These are phyloP conservation scores for Ceratobasidium sp. DNA, from an alignment of 1,284 basidiomycete genomes.

Conservation along the genomic window DNA sequence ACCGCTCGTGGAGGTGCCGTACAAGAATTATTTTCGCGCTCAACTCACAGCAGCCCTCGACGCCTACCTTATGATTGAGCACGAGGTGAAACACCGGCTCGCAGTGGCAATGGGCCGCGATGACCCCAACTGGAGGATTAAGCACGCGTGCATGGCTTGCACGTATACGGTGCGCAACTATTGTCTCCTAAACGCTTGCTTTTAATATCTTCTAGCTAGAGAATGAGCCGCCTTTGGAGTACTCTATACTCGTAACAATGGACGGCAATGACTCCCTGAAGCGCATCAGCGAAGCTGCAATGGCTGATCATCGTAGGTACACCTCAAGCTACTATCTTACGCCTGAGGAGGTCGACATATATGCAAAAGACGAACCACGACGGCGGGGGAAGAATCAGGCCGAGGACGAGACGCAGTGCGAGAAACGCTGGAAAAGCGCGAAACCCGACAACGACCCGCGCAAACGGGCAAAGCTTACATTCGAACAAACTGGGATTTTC, in stretches of 20 bases:
- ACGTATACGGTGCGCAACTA: slow-evolving; percentile 47
- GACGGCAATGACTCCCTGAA: slow-evolving; percentile 52
- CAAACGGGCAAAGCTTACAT: slow-evolving; percentile 33
- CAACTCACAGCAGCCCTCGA: slow-evolving; percentile 50
- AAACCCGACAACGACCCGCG: slow-evolving; percentile 52
- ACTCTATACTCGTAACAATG: slow-evolving; percentile 46
- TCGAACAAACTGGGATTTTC: slow-evolving; percentile 55
- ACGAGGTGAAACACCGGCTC: slow-evolving; percentile 45
- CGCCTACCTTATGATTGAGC: slow-evolving; percentile 47
- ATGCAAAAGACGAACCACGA: slow-evolving; percentile 48
- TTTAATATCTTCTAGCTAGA: slow-evolving; percentile 45
- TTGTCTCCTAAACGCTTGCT: background rate
- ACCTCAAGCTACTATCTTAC: slow-evolving; percentile 50
- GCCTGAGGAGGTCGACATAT: slow-evolving; percentile 48
- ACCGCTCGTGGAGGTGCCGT: slow-evolving; percentile 46
- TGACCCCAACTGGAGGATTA: slow-evolving; percentile 47
- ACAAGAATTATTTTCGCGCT: slow-evolving; percentile 45
- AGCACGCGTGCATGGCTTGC: slow-evolving; percentile 50
- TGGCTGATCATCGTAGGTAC: slow-evolving; percentile 47
- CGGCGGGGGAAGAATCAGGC: background rate
- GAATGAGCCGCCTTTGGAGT: slow-evolving; percentile 47
- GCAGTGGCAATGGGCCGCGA: slow-evolving; percentile 46
- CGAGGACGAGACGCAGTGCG: slow-evolving; percentile 43
- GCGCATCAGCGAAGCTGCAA: slow-evolving; percentile 43
- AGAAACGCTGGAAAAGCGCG: slow-evolving; percentile 48